phyloP scores from a whole-genome alignment of 164 flowering plant genomes.

The Vitis rupestris region DNA sequence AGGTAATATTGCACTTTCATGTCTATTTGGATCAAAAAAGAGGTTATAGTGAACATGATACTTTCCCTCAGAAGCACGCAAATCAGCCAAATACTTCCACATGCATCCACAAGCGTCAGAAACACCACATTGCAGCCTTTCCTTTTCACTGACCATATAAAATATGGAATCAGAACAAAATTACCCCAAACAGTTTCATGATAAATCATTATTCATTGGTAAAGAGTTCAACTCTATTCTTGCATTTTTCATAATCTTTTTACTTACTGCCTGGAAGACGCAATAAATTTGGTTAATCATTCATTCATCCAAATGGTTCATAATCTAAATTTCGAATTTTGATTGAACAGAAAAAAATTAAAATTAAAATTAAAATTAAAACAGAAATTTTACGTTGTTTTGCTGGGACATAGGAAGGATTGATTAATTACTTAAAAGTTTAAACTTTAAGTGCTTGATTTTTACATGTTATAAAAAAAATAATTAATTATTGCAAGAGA shows the following conservation, averaged over 20 bases:
- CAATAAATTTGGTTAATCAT: background rate
- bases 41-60: conserved; percentile 79
- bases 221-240: background rate
- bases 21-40: conserved; percentile 75
- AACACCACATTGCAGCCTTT: conserved; percentile 73
- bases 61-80: conserved; percentile 67
- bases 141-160: conserved; percentile 71
- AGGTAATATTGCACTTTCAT: conserved; percentile 66
- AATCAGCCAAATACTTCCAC: conserved; percentile 76
- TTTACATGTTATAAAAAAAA: too few relatives aligned
- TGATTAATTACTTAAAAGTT: too few relatives aligned
- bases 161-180: conserved; percentile 8
- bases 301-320: background rate
- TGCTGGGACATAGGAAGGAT: too few relatives aligned
- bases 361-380: too few relatives aligned
- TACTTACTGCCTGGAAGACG: background rate
- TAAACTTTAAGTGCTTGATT: too few relatives aligned
- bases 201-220: background rate
- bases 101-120: conserved; percentile 82
- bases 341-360: too few relatives aligned
- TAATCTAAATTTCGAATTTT: too few relatives aligned
- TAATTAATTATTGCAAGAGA: too few relatives aligned
- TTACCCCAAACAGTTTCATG: background rate
- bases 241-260: background rate
- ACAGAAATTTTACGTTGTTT: too few relatives aligned